These are phyloP conservation scores for Schizochytrium sp. DNA, from an alignment of 108 stramenopile species.

Conservation along the genomic window DNA sequence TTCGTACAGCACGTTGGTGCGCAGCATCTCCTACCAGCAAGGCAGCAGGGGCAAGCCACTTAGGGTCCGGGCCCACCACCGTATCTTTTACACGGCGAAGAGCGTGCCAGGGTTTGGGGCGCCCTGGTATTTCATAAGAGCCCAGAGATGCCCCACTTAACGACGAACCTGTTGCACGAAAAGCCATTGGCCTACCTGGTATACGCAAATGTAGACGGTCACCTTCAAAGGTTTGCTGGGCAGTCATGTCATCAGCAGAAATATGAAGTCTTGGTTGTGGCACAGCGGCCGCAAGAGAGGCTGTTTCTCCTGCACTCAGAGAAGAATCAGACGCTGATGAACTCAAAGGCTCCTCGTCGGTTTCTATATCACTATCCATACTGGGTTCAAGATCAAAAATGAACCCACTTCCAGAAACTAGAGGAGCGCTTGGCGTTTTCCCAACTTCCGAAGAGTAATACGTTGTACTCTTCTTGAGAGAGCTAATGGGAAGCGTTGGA, in stretches of 20 bases:
- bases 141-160: not conserved
- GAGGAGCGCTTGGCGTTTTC: too few species aligned
- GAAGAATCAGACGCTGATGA: conserved; percentile 21
- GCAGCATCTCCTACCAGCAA: conserved; percentile 11
- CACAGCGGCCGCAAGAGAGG: conserved; percentile 14
- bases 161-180: not conserved
- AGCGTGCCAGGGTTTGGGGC: not conserved
- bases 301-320: conserved; percentile 23
- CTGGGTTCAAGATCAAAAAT: not conserved
- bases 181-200: not conserved
- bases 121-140: conserved; percentile 6
- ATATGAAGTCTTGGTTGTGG: not conserved
- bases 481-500: too few species aligned
- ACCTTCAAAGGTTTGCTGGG: not conserved
- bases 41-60: not conserved
- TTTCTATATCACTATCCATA: not conserved
- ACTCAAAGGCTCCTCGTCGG: not conserved
- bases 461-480: too few species aligned
- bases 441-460: too few species aligned
- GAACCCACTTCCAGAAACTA: not conserved
- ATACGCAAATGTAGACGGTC: not conserved
- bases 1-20: not conserved
- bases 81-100: not conserved
- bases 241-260: not conserved
- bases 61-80: not conserved